Conservation (phyloP, 202 grass and related monocot species). For the Digitaria exilis region DNA sequence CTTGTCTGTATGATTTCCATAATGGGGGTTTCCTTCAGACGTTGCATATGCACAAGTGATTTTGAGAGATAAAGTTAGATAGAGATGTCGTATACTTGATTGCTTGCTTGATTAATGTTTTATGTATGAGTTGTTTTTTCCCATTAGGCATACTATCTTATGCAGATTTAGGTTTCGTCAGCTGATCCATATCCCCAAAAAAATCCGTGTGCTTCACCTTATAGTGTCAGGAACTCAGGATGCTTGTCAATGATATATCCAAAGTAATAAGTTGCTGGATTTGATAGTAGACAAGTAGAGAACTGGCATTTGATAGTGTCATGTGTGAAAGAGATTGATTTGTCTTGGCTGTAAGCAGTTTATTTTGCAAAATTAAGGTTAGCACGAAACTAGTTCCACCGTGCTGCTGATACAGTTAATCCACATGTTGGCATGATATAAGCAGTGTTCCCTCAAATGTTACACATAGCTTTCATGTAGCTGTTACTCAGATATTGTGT, state of each 20-base stretch:
- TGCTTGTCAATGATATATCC: not conserved
- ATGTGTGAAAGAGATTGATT: not conserved
- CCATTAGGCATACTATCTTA: not conserved
- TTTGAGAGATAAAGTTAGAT: not conserved
- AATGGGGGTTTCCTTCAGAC: not conserved
- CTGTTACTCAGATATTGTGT: not conserved
- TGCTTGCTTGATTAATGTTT: not conserved
- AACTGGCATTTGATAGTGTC: not conserved
- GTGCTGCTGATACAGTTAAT: no score
- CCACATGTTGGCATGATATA: no score
- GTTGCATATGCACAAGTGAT: no score
- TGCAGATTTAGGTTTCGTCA: not conserved
- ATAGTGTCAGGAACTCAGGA: not conserved
- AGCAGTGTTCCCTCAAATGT: not conserved
- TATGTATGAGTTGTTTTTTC: not conserved
- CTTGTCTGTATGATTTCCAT: not conserved
- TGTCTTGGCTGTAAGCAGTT: not conserved
- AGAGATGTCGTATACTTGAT: not conserved
- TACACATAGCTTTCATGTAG: not conserved
- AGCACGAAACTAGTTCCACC: not conserved
- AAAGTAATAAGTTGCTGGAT: not conserved
- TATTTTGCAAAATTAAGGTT: not conserved
- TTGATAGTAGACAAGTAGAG: no score
- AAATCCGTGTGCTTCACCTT: not conserved
- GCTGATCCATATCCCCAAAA: not conserved